These are phyloP conservation scores for Choanephora cucurbitarum DNA, from an alignment of 371 early-diverging fungal species.

Conservation along the genomic window DNA sequence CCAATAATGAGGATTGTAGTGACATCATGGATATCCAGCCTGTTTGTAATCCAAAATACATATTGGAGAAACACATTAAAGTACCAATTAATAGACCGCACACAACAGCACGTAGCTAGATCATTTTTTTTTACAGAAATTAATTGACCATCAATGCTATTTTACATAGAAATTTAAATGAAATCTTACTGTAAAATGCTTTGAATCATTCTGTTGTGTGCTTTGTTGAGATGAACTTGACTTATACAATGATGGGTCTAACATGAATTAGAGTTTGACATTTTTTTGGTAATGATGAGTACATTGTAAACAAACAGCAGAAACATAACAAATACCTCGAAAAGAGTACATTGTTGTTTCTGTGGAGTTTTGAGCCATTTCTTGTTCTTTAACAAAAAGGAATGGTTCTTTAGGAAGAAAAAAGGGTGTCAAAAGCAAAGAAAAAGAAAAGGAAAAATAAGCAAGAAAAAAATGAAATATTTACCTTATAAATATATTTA, in stretches of 20 bases:
- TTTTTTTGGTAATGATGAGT: background rate
- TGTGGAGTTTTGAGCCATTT: background rate
- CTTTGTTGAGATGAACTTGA: background rate
- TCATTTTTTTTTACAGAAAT: no score
- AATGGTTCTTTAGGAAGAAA: no score
- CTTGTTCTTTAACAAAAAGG: no score
- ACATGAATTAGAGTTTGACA: background rate
- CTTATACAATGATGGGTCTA: background rate
- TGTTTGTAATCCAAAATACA: constrained; percentile 85
- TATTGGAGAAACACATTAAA: constrained; percentile 80
- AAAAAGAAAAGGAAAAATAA: constrained; percentile 1
- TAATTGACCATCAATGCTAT: no score
- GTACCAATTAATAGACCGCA: constrained; percentile 72
- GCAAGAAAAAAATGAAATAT: background rate
- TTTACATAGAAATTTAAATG: no score
- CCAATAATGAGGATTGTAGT: constrained; percentile 78
- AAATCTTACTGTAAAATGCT: constrained; percentile 27
- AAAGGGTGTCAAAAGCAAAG: background rate
- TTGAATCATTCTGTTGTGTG: background rate
- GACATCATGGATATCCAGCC: constrained; percentile 92
- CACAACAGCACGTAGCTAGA: constrained; percentile 59
- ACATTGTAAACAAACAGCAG: no score
- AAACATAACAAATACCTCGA: constrained; percentile 7
- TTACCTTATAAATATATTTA: constrained; percentile 4
- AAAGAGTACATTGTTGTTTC: constrained; percentile 15